Percentiles rank a stretch among this genome's conserved stretches.
Conservation (phyloP, 2,329 filamentous ascomycete genomes). For the Apiospora kogelbergensis region DNA sequence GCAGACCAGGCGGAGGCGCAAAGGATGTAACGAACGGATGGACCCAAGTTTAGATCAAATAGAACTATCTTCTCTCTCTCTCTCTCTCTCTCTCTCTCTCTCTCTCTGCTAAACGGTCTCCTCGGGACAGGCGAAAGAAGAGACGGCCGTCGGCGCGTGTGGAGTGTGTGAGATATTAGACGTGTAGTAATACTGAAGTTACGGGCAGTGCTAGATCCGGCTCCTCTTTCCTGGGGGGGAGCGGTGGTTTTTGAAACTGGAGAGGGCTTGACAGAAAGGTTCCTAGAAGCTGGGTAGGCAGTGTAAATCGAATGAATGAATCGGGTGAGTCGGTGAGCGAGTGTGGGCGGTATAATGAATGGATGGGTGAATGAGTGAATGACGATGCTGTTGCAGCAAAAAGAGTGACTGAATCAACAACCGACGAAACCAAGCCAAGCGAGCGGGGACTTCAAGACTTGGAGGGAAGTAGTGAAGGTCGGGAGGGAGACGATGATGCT, state of each 20-base stretch:
- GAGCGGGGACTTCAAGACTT: neutral
- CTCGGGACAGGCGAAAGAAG: neutral
- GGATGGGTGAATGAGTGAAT: neutral
- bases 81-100: neutral
- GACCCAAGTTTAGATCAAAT: neutral
- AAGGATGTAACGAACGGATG: neutral
- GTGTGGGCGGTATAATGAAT: no score
- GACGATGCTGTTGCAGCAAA: neutral
- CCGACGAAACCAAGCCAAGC: neutral
- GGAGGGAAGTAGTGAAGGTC: neutral
- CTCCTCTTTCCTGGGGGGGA: neutral
- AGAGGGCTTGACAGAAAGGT: neutral
- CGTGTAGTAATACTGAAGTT: neutral
- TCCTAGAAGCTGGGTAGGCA: neutral
- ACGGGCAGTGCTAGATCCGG: neutral
- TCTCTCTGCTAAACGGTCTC: neutral
- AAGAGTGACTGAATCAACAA: neutral
- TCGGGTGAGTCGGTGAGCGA: neutral
- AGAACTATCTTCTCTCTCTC: neutral
- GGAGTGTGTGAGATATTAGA: neutral
- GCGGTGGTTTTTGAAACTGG: neutral
- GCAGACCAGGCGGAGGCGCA: neutral
- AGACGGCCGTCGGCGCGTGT: neutral
- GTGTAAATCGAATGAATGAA: neutral
- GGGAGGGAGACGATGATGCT: neutral